Percentiles rank a stretch among this genome's conserved stretches.
Evolutionary conservation across 2,329 filamentous ascomycete species (phyloP).

Genomic region (Daldinia eschscholtzii): DNA sequence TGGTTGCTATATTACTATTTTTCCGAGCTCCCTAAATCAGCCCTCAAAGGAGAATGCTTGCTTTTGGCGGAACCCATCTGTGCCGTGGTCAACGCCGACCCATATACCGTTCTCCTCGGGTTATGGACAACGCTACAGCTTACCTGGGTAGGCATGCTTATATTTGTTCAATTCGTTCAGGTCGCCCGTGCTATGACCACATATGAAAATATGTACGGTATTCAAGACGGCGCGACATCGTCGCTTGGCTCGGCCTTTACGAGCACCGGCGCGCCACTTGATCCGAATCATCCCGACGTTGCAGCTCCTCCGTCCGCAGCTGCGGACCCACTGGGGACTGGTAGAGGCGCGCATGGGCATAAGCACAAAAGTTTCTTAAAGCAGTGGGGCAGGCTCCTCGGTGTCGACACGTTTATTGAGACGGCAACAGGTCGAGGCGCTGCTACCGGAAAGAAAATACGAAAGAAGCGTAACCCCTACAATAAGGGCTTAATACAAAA

Average conservation of each 20-base stretch:
- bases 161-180: constrained; percentile 93
- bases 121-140: constrained; percentile 88
- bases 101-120: constrained; percentile 83
- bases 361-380: constrained; percentile 76
- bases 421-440: constrained; percentile 88
- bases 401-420: constrained; percentile 92
- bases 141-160: constrained; percentile 96
- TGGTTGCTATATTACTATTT: constrained; percentile 80
- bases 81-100: constrained; percentile 80
- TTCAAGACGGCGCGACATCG: constrained; percentile 69
- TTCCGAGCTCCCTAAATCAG: constrained; percentile 65
- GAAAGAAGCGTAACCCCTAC: constrained; percentile 82
- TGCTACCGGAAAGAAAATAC: constrained; percentile 64
- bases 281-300: constrained; percentile 73
- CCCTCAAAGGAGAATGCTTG: constrained; percentile 72
- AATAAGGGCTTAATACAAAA: constrained; percentile 86
- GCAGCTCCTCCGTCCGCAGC: constrained; percentile 60
- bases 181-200: constrained; percentile 94
- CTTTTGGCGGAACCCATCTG: constrained; percentile 82
- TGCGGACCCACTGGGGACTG: constrained; percentile 56
- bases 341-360: constrained; percentile 59
- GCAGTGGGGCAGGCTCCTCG: constrained; percentile 86
- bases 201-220: constrained; percentile 93
- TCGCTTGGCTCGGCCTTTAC: constrained; percentile 79
- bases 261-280: constrained; percentile 80